Conservation (phyloP, 331 rosid species). For the Acacia pycnantha region DNA sequence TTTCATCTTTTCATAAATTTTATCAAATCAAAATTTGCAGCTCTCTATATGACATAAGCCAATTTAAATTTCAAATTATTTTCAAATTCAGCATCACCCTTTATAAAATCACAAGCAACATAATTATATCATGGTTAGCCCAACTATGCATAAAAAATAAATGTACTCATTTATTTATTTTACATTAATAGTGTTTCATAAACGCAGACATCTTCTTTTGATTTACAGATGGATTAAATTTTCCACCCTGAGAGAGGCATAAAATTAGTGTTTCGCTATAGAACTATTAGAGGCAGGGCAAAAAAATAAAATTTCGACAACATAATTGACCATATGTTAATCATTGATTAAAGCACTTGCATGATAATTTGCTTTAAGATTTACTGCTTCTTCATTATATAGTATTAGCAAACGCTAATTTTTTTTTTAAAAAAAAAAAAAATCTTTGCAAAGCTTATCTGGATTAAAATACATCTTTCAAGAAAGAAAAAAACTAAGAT, state of each 20-base stretch:
- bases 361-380: background rate
- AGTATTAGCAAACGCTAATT: background rate
- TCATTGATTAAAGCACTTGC: background rate
- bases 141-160: background rate
- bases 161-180: background rate
- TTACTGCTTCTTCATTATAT: background rate
- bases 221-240: background rate
- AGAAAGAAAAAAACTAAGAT: background rate
- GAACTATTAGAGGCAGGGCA: background rate
- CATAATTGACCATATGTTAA: background rate
- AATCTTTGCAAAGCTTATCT: background rate
- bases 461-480: background rate
- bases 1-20: background rate
- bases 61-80: background rate
- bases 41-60: background rate
- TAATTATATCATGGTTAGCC: background rate
- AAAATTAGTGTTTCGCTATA: background rate
- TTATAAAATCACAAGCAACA: background rate
- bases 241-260: background rate
- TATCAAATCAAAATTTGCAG: background rate
- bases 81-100: background rate
- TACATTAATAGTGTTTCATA: background rate
- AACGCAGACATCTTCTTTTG: background rate
- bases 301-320: too few species aligned
- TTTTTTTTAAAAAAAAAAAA: background rate